phyloP scores from a whole-genome alignment of 129 eudicot genomes.

The Silybum marianum region DNA sequence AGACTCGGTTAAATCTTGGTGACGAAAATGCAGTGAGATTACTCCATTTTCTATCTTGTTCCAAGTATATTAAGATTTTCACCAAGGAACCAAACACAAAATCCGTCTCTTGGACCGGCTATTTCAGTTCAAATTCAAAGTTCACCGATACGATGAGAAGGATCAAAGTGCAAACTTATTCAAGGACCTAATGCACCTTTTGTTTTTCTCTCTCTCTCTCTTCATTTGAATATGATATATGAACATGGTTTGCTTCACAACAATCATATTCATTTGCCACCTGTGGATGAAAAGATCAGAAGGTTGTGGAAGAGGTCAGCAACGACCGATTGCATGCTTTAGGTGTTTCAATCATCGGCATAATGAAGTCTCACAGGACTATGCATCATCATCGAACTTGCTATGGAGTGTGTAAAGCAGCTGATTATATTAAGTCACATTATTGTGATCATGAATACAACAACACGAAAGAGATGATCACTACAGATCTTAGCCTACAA shows the following conservation, averaged over 20 bases:
- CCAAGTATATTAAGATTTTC: conserved; percentile 67
- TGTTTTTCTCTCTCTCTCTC: too few relatives aligned
- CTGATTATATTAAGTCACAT: too few relatives aligned
- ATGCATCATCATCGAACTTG: conserved; percentile 54
- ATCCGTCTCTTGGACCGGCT: conserved; percentile 51
- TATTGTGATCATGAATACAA: too few relatives aligned
- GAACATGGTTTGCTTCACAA: not conserved
- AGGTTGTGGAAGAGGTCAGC: conserved; percentile 69
- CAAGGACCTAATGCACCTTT: not conserved
- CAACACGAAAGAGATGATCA: too few relatives aligned
- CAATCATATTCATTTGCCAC: conserved; percentile 60
- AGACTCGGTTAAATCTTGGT: too few relatives aligned
- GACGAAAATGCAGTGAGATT: conserved; percentile 64
- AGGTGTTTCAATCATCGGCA: conserved; percentile 69
- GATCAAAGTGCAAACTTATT: conserved; percentile 45
- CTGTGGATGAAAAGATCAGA: conserved; percentile 70
- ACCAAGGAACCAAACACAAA: conserved; percentile 61
- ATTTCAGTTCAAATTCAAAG: conserved; percentile 56
- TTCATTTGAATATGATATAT: too few relatives aligned
- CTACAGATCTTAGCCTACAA: too few relatives aligned
- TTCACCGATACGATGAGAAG: conserved; percentile 71
- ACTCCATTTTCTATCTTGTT: conserved; percentile 70
- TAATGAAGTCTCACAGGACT: conserved; percentile 68
- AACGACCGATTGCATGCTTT: conserved; percentile 65
- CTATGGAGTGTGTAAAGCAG: conserved; percentile 51